Conservation (phyloP, 2,329 filamentous ascomycete genomes). For the Laburnicola sp. region DNA sequence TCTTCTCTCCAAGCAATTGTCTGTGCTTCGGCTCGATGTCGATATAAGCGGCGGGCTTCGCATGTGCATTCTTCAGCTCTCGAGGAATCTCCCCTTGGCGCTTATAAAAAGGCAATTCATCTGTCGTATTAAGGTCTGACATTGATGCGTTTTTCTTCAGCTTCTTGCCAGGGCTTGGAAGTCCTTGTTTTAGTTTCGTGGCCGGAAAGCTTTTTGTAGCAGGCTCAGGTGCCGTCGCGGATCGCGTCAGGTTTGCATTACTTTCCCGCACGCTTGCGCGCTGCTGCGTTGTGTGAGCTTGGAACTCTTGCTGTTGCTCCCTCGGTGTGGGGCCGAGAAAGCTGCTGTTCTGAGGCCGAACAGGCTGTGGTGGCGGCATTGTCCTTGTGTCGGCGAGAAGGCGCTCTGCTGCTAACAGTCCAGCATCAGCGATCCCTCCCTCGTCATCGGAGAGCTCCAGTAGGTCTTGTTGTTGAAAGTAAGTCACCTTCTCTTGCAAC, state of each 20-base stretch:
- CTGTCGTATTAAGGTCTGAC: slow-evolving; percentile 17
- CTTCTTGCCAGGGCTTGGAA: slow-evolving; percentile 9
- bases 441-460: slow-evolving; percentile 38
- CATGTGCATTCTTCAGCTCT: slow-evolving; percentile 33
- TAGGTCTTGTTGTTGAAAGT: slow-evolving; percentile 35
- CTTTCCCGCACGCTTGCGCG: slow-evolving; percentile 16
- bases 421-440: slow-evolving; percentile 17
- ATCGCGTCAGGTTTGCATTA: slow-evolving; percentile 13
- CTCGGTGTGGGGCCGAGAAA: slow-evolving; percentile 39
- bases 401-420: slow-evolving; percentile 19
- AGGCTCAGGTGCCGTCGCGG: slow-evolving; percentile 24
- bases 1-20: slow-evolving; percentile 39
- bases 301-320: slow-evolving; percentile 32
- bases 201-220: slow-evolving; percentile 21
- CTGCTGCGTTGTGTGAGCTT: slow-evolving; percentile 23
- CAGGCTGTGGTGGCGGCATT: slow-evolving; percentile 21
- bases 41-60: slow-evolving; percentile 35
- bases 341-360: slow-evolving; percentile 29
- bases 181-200: slow-evolving; percentile 10
- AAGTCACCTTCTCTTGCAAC: slow-evolving; percentile 32
- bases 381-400: slow-evolving; percentile 27
- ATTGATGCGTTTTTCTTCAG: slow-evolving; percentile 32
- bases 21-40: slow-evolving; percentile 35
- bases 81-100: slow-evolving; percentile 33
- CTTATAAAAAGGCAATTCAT: slow-evolving; percentile 32